Conservation (phyloP, 805 yeast species). For the Metschnikowia proteae region DNA sequence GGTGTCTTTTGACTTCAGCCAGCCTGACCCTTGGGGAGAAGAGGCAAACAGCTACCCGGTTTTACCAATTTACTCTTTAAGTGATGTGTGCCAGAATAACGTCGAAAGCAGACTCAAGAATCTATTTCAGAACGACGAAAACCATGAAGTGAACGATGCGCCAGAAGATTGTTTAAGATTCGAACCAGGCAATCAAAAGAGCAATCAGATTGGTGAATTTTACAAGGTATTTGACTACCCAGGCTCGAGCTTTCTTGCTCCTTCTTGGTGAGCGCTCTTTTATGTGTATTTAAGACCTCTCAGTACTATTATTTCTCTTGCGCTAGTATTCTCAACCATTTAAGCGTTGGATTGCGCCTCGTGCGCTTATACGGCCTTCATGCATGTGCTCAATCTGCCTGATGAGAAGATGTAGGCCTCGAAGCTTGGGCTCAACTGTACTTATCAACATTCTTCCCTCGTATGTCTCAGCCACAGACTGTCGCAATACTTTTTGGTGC, state of each 20-base stretch:
- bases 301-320: too few relatives aligned
- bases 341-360: neutral
- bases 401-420: conserved; percentile 1
- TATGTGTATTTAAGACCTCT: too few relatives aligned
- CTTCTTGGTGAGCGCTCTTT: neutral
- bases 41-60: conserved; percentile 5
- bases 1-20: conserved; percentile 2
- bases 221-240: neutral
- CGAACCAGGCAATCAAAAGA: neutral
- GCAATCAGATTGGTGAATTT: neutral
- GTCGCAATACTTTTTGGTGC: neutral
- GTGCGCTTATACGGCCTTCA: neutral
- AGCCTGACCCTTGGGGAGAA: conserved; percentile 5
- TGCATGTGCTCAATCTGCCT: conserved; percentile 1
- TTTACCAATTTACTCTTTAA: neutral
- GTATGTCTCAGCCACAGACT: neutral
- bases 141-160: neutral
- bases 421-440: neutral
- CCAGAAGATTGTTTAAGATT: neutral
- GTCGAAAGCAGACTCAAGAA: neutral
- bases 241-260: neutral
- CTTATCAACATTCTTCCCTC: neutral
- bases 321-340: neutral
- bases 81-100: neutral
- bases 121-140: neutral